phyloP scores from a whole-genome alignment of 2,329 filamentous ascomycete genomes.

The Penicillium sp. region DNA sequence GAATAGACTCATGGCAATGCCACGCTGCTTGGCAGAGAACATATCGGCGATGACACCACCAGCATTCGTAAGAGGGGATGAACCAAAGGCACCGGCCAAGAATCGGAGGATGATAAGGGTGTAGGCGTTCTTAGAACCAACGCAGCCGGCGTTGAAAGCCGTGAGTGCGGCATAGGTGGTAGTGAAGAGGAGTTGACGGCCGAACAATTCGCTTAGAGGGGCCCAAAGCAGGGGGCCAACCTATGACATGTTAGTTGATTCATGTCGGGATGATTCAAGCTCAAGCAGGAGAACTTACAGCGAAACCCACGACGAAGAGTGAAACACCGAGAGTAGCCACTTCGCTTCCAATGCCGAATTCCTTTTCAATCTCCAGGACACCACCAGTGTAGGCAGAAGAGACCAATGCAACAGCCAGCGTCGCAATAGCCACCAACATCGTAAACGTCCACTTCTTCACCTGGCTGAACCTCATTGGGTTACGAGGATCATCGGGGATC shows the following conservation, averaged over 20 bases:
- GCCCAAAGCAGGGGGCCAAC: slow-evolving; percentile 67
- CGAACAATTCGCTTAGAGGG: slow-evolving; percentile 65
- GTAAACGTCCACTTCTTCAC: slow-evolving; percentile 68
- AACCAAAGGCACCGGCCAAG: slow-evolving; percentile 62
- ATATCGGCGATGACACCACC: slow-evolving; percentile 59
- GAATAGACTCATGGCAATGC: slow-evolving; percentile 63
- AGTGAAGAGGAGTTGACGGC: slow-evolving; percentile 55
- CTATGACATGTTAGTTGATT: slow-evolving; percentile 31
- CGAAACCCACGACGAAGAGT: slow-evolving; percentile 64
- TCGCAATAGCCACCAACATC: slow-evolving; percentile 63
- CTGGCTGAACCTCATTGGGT: slow-evolving; percentile 62
- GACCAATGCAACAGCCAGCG: slow-evolving; percentile 68
- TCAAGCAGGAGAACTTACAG: slow-evolving; percentile 16
- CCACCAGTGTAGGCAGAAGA: slow-evolving; percentile 57
- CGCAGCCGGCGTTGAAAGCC: slow-evolving; percentile 61
- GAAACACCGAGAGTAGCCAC: slow-evolving; percentile 64
- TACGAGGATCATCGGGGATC: slow-evolving; percentile 65
- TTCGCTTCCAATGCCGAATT: slow-evolving; percentile 57
- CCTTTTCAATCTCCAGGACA: slow-evolving; percentile 48
- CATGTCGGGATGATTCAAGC: too few species aligned
- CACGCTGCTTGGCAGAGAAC: slow-evolving; percentile 55
- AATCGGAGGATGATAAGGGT: slow-evolving; percentile 65
- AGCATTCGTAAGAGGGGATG: slow-evolving; percentile 51
- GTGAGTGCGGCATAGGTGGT: slow-evolving; percentile 59
- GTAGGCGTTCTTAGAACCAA: slow-evolving; percentile 57